A percentile compares a stretch with the other conserved stretches of the same genome.
Evolutionary conservation across 208 protist genomes (phyloP).

Genomic region (Trypanosoma conorhini): DNA sequence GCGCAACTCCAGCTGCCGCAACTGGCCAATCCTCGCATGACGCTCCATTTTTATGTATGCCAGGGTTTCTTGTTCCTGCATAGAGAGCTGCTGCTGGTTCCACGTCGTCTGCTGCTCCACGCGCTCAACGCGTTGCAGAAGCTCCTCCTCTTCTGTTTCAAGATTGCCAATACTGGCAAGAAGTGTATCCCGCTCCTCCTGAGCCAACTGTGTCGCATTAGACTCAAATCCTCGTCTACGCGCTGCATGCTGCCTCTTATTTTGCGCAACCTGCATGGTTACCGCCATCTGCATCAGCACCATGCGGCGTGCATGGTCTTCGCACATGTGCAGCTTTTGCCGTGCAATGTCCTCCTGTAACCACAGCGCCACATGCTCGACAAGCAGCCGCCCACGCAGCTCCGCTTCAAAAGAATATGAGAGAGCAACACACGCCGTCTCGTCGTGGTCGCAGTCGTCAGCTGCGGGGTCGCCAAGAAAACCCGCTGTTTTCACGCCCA

Average conservation of each 20-base stretch:
- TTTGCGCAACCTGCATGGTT: not conserved
- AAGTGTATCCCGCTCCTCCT: slow-evolving; percentile 11
- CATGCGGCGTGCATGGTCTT: slow-evolving; percentile 10
- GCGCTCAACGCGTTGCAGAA: not conserved
- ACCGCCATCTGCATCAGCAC: not conserved
- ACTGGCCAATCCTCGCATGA: slow-evolving; percentile 11
- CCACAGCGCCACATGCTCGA: slow-evolving; percentile 11
- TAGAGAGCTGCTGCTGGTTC: not conserved
- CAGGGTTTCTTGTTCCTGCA: slow-evolving; percentile 15
- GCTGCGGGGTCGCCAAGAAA: not conserved
- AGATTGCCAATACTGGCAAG: not conserved
- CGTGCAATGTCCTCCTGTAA: slow-evolving; percentile 6
- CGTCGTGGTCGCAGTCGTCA: not conserved
- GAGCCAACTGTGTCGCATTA: not conserved
- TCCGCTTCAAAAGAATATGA: slow-evolving; percentile 7
- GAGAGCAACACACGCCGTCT: not conserved
- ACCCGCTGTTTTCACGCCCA: not conserved
- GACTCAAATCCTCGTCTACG: not conserved
- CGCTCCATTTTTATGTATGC: slow-evolving; percentile 8
- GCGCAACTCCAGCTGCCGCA: slow-evolving; percentile 3
- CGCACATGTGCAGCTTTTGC: not conserved
- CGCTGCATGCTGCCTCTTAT: not conserved
- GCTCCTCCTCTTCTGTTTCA: slow-evolving; percentile 5
- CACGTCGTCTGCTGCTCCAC: slow-evolving; percentile 11
- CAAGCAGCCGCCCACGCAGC: slow-evolving; percentile 9